A percentile compares a stretch with the other conserved stretches of the same genome.
Conservation (phyloP, 352 stramenopile species). For the Globisporangium radiosum region DNA sequence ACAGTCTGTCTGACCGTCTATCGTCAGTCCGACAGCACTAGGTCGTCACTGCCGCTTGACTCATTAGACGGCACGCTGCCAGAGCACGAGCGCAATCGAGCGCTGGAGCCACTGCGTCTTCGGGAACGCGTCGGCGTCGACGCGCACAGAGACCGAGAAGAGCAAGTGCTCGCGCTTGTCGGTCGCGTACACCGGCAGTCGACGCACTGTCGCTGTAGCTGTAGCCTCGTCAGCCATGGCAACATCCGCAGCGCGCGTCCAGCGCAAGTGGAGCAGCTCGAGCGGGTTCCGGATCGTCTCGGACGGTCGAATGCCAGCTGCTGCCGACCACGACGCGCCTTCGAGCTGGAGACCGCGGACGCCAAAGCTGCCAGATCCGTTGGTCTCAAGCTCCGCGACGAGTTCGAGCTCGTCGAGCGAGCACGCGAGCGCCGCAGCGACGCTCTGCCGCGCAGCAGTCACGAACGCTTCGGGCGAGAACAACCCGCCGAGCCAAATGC, state of each 20-base stretch:
- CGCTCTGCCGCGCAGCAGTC: slow-evolving; percentile 87
- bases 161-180: slow-evolving; percentile 66
- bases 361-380: slow-evolving; percentile 40
- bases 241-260: slow-evolving; percentile 28
- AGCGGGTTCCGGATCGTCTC: slow-evolving; percentile 72
- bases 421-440: slow-evolving; percentile 69
- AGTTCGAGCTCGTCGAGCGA: slow-evolving; percentile 87
- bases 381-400: slow-evolving; percentile 53
- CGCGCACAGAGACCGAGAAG: slow-evolving; percentile 74
- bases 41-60: no score
- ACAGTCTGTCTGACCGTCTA: no score
- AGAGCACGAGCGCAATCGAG: slow-evolving; percentile 75
- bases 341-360: slow-evolving; percentile 79
- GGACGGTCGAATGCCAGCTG: slow-evolving; percentile 59
- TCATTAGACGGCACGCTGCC: slow-evolving; percentile 25
- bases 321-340: slow-evolving; percentile 64
- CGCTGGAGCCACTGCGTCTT: slow-evolving; percentile 74
- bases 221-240: slow-evolving; percentile 8
- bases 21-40: no score
- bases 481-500: slow-evolving; percentile 89
- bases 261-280: slow-evolving; percentile 64
- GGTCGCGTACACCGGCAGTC: slow-evolving; percentile 84
- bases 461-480: slow-evolving; percentile 92
- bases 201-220: slow-evolving; percentile 18
- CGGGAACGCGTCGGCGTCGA: slow-evolving; percentile 40